These are phyloP conservation scores for Lanmaoa pseudosensibilis DNA, from an alignment of 768 basidiomycete species.

Conservation along the genomic window DNA sequence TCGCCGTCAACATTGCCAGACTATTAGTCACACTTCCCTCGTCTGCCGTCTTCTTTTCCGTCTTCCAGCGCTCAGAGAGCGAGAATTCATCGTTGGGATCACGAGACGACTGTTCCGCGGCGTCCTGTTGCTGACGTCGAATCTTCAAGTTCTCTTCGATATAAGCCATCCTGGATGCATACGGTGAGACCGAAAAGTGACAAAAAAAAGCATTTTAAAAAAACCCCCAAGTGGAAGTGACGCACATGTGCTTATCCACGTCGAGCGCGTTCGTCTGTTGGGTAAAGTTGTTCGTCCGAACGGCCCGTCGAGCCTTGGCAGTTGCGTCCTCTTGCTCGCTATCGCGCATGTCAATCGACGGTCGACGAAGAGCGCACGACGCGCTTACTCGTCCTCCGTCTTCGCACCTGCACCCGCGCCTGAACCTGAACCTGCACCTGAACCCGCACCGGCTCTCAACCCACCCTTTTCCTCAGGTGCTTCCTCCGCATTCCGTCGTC, in stretches of 20 bases:
- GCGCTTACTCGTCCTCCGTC: constrained; percentile 49
- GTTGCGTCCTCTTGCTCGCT: constrained; percentile 68
- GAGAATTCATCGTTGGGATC: constrained; percentile 75
- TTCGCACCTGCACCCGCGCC: constrained; percentile 27
- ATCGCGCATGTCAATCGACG: not conserved
- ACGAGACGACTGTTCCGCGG: constrained; percentile 43
- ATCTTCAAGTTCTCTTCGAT: constrained; percentile 92
- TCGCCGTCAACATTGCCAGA: constrained; percentile 93
- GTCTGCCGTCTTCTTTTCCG: constrained; percentile 57
- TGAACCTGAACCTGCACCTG: not conserved
- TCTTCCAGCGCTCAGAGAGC: constrained; percentile 64
- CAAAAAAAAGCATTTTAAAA: too few species aligned
- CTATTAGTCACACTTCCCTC: constrained; percentile 95
- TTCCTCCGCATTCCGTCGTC: constrained; percentile 49
- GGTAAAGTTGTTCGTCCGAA: constrained; percentile 91
- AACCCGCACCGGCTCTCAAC: constrained; percentile 44
- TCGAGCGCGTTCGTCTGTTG: constrained; percentile 95
- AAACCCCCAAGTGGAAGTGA: not conserved
- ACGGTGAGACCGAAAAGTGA: not conserved
- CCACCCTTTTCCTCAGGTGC: constrained; percentile 52
- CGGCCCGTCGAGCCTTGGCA: constrained; percentile 68
- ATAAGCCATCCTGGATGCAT: constrained; percentile 76
- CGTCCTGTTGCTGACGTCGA: constrained; percentile 55
- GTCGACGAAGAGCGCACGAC: not conserved
- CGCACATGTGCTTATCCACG: constrained; percentile 98